Percentiles rank a stretch among this genome's conserved stretches.
Conservation (phyloP, 2,329 filamentous ascomycete genomes). For the Diplodia scrobiculata region DNA sequence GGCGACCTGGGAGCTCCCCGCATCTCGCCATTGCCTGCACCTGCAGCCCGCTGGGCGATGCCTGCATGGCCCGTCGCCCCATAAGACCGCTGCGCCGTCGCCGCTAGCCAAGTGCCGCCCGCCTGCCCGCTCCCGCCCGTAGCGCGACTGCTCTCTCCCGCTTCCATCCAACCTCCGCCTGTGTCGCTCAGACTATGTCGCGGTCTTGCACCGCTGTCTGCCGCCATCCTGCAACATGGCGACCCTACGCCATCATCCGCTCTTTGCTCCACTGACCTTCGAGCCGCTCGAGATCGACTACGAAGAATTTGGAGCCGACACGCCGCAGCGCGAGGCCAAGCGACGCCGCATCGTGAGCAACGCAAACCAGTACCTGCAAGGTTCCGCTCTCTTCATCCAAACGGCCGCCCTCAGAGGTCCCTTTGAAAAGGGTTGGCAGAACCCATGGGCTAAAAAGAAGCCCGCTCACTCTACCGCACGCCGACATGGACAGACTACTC, state of each 20-base stretch:
- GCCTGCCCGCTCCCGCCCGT: neutral
- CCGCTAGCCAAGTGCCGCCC: neutral
- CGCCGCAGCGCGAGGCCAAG: slow-evolving; percentile 51
- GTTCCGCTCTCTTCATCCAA: slow-evolving; percentile 59
- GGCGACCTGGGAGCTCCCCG: neutral
- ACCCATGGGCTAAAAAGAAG: slow-evolving; percentile 38
- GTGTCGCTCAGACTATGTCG: neutral
- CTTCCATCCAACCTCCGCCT: neutral
- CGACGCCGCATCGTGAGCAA: slow-evolving; percentile 61
- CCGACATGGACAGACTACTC: neutral
- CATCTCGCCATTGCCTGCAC: slow-evolving; percentile 13
- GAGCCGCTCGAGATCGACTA: slow-evolving; percentile 9
- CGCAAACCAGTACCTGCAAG: slow-evolving; percentile 61
- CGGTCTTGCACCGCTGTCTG: slow-evolving; percentile 13
- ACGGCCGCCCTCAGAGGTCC: slow-evolving; percentile 65
- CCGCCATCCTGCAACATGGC: slow-evolving; percentile 10
- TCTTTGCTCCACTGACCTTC: neutral
- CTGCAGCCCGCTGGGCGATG: slow-evolving; percentile 3
- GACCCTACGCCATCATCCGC: neutral
- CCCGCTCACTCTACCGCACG: neutral
- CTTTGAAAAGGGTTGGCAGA: slow-evolving; percentile 51
- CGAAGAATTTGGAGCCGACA: slow-evolving; percentile 10
- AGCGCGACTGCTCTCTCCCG: neutral
- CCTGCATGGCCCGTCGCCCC: neutral
- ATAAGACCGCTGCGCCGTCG: neutral